Conservation (phyloP, 768 basidiomycete species). For the Pholiota molesta region DNA sequence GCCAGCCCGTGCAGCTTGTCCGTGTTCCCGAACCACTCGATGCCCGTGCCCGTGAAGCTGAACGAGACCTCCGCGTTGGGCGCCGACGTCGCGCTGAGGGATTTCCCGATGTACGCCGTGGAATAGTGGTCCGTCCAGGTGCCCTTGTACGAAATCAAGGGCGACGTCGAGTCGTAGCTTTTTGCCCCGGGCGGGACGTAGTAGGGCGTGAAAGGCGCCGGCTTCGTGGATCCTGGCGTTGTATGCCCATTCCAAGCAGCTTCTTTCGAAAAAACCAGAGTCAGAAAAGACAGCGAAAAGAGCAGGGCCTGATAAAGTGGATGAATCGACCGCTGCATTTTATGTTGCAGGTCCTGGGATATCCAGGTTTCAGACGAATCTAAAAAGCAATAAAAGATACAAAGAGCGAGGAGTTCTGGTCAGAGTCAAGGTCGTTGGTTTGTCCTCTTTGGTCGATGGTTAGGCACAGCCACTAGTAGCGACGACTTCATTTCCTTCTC, state of each 20-base stretch:
- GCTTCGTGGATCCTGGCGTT: constrained; percentile 48
- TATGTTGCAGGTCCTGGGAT: neutral
- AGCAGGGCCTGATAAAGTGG: neutral
- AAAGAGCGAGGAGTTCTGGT: neutral
- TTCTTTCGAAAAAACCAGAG: constrained; percentile 25
- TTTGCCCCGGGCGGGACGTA: constrained; percentile 76
- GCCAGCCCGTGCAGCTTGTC: constrained; percentile 58
- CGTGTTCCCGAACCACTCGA: constrained; percentile 77
- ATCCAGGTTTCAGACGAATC: neutral
- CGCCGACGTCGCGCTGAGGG: constrained; percentile 52
- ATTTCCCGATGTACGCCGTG: constrained; percentile 48
- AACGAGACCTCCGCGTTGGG: constrained; percentile 54
- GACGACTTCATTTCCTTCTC: no score
- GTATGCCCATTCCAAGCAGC: constrained; percentile 74
- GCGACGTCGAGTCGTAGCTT: constrained; percentile 71
- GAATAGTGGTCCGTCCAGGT: constrained; percentile 61
- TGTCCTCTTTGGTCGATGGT: neutral
- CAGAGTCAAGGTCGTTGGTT: neutral
- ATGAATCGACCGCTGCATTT: neutral
- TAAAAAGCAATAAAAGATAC: neutral
- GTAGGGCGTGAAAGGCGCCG: constrained; percentile 61
- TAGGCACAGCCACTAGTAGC: neutral
- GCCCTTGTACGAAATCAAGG: constrained; percentile 64
- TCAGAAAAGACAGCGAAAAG: neutral
- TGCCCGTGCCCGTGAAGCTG: constrained; percentile 70